Base-by-base conservation (phyloP, 345 rosid species). In the Nasturtium officinale region DNA sequence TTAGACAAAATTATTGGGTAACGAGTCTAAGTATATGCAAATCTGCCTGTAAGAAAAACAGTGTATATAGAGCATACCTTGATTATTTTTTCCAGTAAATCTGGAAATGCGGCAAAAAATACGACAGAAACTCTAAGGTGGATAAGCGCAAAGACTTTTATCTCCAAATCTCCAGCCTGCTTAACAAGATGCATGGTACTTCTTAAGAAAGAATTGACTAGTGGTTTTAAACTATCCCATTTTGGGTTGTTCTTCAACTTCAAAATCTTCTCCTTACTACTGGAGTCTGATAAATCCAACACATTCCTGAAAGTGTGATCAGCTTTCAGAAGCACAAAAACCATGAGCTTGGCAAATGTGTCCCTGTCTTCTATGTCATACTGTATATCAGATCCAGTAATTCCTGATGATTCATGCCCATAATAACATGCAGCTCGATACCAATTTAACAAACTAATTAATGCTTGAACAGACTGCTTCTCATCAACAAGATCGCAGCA, bases 371-470 rank as follows among this genome's bases (percentile, higher is more conserved):
- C 78, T 50, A 80, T 60, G 71, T 70, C 76, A 59, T 50, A 37
- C 50, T 20, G 2, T 10, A 47, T 46, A 20, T 40, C 69, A 13
- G 68, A 71, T 15, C 25, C 78, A 43, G 67, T 51, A 75, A 61
- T 53, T 43, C 54, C 80, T 35, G 78, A 70, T 74, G 90, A 70
- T 79, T 89, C 88, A 11, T 83, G 75, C 15, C 94, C 87, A 73
- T 78, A 88, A 61, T 80, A 90, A 79, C 96, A 90, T 29, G 90
- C 96, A 67, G 96, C 87, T 73, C 89, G 84, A 74, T 88, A 95
- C 65, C 86, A 89, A 74, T 91, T 95, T 52, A 91, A 45, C 50
- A 91, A 63, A 71, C 86, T 81, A 60, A 56, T 68, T 59, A 95
- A 65, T 58, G 96, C 91, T 62, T 87, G 77, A 29, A 83, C 76